Evolutionary conservation across 1,284 basidiomycete genomes (phyloP), one percentile per base, ranked within the genome.

Genomic region (Malassezia obtusa): DNA sequence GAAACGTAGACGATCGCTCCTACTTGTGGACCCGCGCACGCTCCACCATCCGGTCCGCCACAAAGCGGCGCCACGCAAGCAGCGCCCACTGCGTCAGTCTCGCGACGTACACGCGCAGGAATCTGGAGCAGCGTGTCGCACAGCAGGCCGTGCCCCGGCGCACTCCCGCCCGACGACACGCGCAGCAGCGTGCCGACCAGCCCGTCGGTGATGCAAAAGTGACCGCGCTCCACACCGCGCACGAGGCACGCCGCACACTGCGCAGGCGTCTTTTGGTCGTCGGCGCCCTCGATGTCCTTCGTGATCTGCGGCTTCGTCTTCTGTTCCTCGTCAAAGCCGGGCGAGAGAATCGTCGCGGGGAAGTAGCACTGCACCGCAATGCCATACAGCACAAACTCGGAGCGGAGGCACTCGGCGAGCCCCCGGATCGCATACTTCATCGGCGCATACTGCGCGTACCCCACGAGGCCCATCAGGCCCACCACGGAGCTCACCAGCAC

Each of bases 391-490:
- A 83, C 76, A 48, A 91, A 77, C 70, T 96, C 91, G 40, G 82
- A 84, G 14, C 86, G 83, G 17, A 96, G 78, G 0, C 84, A 80
- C 63, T 96, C 91, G 10, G 88, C 87, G 1, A 95, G 81, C 30
- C 86, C 90, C 76, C 89, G 79, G 14, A 95, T 75, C 10, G 92
- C 92, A 64, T 86, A 84, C 74, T 95, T 96, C 44, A 83, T 86
- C 0, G 91, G 89, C 1, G 86, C 78, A 73, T 98, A 96, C 2
- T 84, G 80, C 3, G 85, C 79, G 66, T 86, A 96, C 0, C 92
- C 91, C 15, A 87, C 77, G 45, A 95, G 79, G 1, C 83, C 81
- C 77, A 89, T 85, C 62, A 85, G 83, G 0, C 84, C 86, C 14
- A 92, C 75, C n/a, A 84, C 80, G 0, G 87, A 90, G 8, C 84